Percentiles rank a stretch among this genome's conserved stretches.
These are phyloP conservation scores for Xylaria hypoxylon DNA, from an alignment of 2,329 filamentous ascomycete species.

Conservation along the genomic window DNA sequence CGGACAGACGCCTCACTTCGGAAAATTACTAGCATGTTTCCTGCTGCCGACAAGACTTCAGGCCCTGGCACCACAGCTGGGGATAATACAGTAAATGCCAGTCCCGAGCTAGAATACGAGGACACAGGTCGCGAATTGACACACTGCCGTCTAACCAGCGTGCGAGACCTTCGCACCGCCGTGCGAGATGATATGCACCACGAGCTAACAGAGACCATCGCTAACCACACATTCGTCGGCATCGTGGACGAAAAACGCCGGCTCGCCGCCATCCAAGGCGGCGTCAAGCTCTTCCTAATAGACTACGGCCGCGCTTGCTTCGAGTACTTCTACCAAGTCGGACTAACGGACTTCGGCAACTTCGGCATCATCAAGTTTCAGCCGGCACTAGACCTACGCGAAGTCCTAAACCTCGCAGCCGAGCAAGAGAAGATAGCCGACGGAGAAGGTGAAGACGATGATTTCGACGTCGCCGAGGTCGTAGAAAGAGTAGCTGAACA, in stretches of 20 bases:
- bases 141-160: conserved; percentile 80
- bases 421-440: conserved; percentile 72
- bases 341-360: conserved; percentile 94
- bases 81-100: conserved; percentile 34
- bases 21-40: conserved; percentile 97
- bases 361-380: conserved; percentile 87
- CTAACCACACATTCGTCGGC: conserved; percentile 91
- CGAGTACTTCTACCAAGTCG: conserved; percentile 96
- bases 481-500: conserved; percentile 74
- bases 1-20: conserved; percentile 88
- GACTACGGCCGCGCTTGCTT: conserved; percentile 90
- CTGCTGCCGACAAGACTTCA: conserved; percentile 61
- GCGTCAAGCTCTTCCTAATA: conserved; percentile 89
- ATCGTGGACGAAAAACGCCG: conserved; percentile 88
- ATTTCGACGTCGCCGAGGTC: conserved; percentile 75
- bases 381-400: conserved; percentile 76
- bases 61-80: conserved; percentile 47
- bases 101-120: conserved; percentile 69
- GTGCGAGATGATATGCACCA: conserved; percentile 87
- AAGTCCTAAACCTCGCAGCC: conserved; percentile 79
- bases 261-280: conserved; percentile 91
- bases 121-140: conserved; percentile 75
- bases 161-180: conserved; percentile 84
- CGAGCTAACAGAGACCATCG: conserved; percentile 86
- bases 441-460: conserved; percentile 57